Evolutionary conservation across 1,284 basidiomycete species (phyloP).

Genomic region (Cryptococcus depauperatus): DNA sequence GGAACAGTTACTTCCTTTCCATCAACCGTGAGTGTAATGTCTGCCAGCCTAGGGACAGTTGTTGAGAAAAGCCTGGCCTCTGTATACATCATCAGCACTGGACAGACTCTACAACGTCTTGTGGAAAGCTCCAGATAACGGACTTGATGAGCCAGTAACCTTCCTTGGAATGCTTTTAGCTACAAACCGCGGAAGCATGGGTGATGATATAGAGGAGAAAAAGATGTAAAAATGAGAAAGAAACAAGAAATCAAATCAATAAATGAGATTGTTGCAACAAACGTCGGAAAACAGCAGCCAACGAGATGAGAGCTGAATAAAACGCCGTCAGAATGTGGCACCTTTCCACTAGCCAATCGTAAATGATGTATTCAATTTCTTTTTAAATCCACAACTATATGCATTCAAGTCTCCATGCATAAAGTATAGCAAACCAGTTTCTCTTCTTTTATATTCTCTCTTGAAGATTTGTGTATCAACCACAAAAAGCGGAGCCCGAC

Average conservation of each 20-base stretch:
- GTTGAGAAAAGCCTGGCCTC: slow-evolving; percentile 37
- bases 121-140: slow-evolving; percentile 1
- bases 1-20: slow-evolving; percentile 91
- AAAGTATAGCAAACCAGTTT: too few species aligned
- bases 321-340: slow-evolving; percentile 2
- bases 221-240: neutral
- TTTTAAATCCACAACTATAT: too few species aligned
- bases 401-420: too few species aligned
- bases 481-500: too few species aligned
- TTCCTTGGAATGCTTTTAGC: slow-evolving; percentile 20
- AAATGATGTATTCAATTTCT: too few species aligned
- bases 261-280: neutral
- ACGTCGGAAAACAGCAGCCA: neutral
- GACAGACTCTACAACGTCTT: neutral
- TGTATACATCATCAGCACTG: slow-evolving; percentile 5
- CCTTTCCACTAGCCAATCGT: neutral
- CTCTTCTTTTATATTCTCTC: too few species aligned
- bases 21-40: slow-evolving; percentile 82
- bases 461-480: too few species aligned
- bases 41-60: slow-evolving; percentile 53
- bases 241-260: neutral
- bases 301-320: neutral
- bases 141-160: slow-evolving; percentile 19
- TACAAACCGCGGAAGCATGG: slow-evolving; percentile 28
- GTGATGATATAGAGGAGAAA: neutral